phyloP scores from a whole-genome alignment of 345 rosid species.

The Citrus australasica region DNA sequence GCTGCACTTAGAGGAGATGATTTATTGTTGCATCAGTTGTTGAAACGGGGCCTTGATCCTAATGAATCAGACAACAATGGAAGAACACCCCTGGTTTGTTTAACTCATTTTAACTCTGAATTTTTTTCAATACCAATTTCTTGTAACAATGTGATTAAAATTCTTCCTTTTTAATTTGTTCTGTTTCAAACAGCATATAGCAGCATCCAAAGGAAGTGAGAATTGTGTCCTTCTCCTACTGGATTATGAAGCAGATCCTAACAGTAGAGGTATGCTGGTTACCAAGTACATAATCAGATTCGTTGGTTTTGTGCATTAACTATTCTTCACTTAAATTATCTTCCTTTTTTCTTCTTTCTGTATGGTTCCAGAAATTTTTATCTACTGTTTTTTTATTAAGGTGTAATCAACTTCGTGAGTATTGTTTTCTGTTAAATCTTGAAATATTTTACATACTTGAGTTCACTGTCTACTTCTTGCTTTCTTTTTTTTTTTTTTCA shows the following conservation, averaged over 20 bases:
- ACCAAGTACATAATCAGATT: neutral
- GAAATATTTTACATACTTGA: too few species aligned
- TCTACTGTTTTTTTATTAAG: too few species aligned
- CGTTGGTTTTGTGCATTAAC: neutral
- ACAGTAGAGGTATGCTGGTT: slow-evolving; percentile 53
- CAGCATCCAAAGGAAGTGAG: slow-evolving; percentile 73
- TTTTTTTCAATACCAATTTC: neutral
- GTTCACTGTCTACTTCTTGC: too few species aligned
- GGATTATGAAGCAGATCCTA: slow-evolving; percentile 63
- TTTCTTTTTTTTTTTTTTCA: too few species aligned
- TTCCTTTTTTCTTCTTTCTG: neutral
- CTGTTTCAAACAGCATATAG: slow-evolving; percentile 57
- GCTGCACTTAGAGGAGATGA: slow-evolving; percentile 87
- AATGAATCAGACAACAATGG: slow-evolving; percentile 75
- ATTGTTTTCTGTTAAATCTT: too few species aligned
- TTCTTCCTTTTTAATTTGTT: neutral
- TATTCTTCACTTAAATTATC: neutral
- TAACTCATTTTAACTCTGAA: neutral
- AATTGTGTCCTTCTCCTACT: slow-evolving; percentile 72
- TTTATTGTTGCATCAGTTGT: slow-evolving; percentile 61
- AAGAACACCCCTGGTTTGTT: slow-evolving; percentile 72
- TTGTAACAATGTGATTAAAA: neutral
- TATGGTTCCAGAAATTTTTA: too few species aligned
- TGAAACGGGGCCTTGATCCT: slow-evolving; percentile 80
- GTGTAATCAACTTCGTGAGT: too few species aligned